Conservation (phyloP, 2,329 filamentous ascomycete genomes). For the Aspergillus brunneoviolaceus region DNA sequence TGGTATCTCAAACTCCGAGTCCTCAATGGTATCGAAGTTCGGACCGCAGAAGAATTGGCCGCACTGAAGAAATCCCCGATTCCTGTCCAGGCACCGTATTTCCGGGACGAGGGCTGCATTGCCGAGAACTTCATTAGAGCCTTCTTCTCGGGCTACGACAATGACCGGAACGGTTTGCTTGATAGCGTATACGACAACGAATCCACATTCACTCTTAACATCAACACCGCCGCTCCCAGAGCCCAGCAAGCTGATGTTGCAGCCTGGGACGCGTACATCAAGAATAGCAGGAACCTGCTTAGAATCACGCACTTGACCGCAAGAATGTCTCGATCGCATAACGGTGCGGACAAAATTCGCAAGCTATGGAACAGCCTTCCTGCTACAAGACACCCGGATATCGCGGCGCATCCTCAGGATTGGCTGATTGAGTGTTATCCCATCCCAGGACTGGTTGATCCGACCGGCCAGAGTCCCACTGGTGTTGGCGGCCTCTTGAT, state of each 20-base stretch:
- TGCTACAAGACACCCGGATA: constrained; percentile 69
- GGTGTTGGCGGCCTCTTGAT: constrained; percentile 78
- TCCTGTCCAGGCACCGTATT: constrained; percentile 64
- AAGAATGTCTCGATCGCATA: constrained; percentile 65
- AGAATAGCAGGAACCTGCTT: constrained; percentile 73
- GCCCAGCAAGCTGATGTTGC: constrained; percentile 48
- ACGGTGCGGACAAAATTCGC: constrained; percentile 64
- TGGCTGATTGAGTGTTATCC: constrained; percentile 83
- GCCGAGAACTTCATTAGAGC: constrained; percentile 73
- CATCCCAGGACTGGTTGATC: constrained; percentile 69
- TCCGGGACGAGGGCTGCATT: constrained; percentile 71
- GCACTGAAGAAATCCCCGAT: constrained; percentile 59
- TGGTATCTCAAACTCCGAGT: constrained; percentile 82
- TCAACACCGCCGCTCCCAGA: constrained; percentile 64
- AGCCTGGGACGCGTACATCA: constrained; percentile 71
- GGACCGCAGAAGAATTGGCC: constrained; percentile 68
- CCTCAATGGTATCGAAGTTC: constrained; percentile 72
- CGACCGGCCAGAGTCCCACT: constrained; percentile 58
- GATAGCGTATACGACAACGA: constrained; percentile 71
- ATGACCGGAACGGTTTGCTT: constrained; percentile 63
- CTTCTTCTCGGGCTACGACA: constrained; percentile 74
- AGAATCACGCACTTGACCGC: constrained; percentile 63
- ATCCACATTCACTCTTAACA: constrained; percentile 72
- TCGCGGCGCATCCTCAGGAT: constrained; percentile 65
- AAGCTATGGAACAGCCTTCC: constrained; percentile 71